Conservation (phyloP, 495 filamentous ascomycete genomes). For the Thermochaetoides thermophila region DNA sequence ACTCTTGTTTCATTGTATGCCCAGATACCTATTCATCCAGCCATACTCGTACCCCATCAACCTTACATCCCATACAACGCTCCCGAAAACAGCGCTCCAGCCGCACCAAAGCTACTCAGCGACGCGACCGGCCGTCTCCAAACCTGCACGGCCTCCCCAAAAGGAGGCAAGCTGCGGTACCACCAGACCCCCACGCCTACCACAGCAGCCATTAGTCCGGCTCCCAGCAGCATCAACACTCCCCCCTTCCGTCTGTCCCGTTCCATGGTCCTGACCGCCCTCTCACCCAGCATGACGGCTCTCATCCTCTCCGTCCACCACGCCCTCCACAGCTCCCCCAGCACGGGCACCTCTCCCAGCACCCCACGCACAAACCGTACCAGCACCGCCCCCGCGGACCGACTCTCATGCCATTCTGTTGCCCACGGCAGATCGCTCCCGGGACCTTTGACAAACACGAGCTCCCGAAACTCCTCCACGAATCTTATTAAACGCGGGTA, state of each 20-base stretch:
- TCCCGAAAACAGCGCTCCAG: conserved; percentile 19
- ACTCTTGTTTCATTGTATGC: too few relatives aligned
- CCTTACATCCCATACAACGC: conserved; percentile 3
- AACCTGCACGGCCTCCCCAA: conserved; percentile 21
- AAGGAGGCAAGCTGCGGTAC: conserved; percentile 16
- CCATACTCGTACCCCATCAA: too few relatives aligned
- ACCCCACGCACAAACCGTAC: conserved; percentile 18
- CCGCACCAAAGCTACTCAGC: conserved; percentile 21
- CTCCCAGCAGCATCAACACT: conserved; percentile 11
- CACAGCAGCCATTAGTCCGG: conserved; percentile 12
- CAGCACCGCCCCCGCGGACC: conserved; percentile 9
- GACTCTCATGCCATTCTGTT: background rate
- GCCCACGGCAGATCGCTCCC: conserved; percentile 7
- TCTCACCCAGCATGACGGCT: too few relatives aligned
- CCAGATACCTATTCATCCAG: too few relatives aligned
- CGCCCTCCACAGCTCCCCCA: conserved; percentile 12
- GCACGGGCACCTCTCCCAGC: conserved; percentile 8
- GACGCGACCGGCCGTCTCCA: conserved; percentile 14
- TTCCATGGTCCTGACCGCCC: conserved; percentile 1
- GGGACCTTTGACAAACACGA: conserved; percentile 21
- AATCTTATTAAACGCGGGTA: background rate
- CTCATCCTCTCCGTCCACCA: conserved; percentile 12
- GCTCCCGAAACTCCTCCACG: conserved; percentile 14
- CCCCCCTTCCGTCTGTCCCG: background rate
- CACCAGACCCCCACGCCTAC: conserved; percentile 8